These are phyloP conservation scores for Suillus sp. DNA, from an alignment of 768 basidiomycete genomes.

Conservation along the genomic window DNA sequence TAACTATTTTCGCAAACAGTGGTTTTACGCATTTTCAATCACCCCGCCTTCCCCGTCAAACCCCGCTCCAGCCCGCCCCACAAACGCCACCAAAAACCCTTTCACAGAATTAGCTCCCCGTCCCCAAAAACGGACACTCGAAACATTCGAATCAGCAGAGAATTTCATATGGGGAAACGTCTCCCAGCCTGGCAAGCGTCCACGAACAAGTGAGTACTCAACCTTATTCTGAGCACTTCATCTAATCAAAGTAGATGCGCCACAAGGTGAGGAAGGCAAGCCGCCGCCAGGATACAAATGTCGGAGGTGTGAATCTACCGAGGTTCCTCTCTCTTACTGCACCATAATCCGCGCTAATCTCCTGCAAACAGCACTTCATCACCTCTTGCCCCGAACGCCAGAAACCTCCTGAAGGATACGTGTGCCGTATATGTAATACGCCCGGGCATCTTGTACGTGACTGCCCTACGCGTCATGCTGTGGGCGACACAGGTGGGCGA, in stretches of 20 bases:
- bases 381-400: slow-evolving; percentile 73
- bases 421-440: slow-evolving; percentile 87
- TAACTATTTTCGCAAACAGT: slow-evolving; percentile 47
- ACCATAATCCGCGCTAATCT: slow-evolving; percentile 12
- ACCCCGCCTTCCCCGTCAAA: slow-evolving; percentile 48
- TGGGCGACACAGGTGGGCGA: slow-evolving; percentile 80
- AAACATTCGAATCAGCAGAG: slow-evolving; percentile 47
- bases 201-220: slow-evolving; percentile 48
- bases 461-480: slow-evolving; percentile 77
- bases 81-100: slow-evolving; percentile 73
- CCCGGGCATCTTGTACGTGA: slow-evolving; percentile 87
- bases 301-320: slow-evolving; percentile 71
- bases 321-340: slow-evolving; percentile 47
- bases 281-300: slow-evolving; percentile 78
- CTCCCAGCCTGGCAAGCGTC: slow-evolving; percentile 58
- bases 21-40: slow-evolving; percentile 97
- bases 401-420: slow-evolving; percentile 80
- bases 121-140: slow-evolving; percentile 55
- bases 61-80: slow-evolving; percentile 45
- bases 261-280: slow-evolving; percentile 49
- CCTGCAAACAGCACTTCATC: slow-evolving; percentile 63
- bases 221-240: neutral
- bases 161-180: slow-evolving; percentile 74
- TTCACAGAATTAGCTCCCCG: slow-evolving; percentile 48
- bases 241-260: slow-evolving; percentile 18